Percentiles rank a stretch among this genome's conserved stretches.
phyloP scores from a whole-genome alignment of 306 rosid genomes.

The Luffa acutangula region DNA sequence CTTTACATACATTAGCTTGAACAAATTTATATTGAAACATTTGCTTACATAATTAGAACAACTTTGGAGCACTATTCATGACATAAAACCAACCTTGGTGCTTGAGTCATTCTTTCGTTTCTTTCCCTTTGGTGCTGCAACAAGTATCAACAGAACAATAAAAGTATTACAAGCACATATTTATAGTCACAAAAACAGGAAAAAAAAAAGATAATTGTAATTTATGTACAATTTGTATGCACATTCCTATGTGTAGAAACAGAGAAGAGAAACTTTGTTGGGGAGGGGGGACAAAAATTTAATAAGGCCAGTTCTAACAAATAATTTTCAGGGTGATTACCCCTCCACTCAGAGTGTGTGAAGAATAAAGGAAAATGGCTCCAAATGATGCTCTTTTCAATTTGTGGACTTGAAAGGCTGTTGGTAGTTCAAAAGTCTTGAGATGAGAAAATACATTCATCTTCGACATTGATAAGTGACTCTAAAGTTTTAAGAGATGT shows the following conservation, averaged over 20 bases:
- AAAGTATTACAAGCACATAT: not conserved
- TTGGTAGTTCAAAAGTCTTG: not conserved
- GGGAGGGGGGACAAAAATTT: not conserved
- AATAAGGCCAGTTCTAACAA: not conserved
- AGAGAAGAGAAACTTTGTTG: not conserved
- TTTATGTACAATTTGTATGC: not conserved
- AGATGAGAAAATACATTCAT: not conserved
- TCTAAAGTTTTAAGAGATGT: not conserved
- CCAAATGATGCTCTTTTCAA: not conserved
- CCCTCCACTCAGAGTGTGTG: not conserved
- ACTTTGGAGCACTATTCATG: slow-evolving; percentile 7
- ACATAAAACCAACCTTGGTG: slow-evolving; percentile 52
- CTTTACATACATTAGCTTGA: not conserved
- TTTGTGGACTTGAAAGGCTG: not conserved
- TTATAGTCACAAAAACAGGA: not conserved
- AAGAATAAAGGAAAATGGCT: not conserved
- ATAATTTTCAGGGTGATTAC: not conserved
- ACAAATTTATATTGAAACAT: not conserved
- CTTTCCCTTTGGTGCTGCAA: slow-evolving; percentile 71
- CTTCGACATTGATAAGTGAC: not conserved
- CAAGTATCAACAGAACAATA: slow-evolving; percentile 14
- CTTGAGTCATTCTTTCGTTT: slow-evolving; percentile 68
- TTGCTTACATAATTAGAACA: not conserved
- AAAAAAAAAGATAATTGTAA: not conserved
- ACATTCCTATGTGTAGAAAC: not conserved